phyloP scores from a whole-genome alignment of 1,139 yeast species.

The Lodderomyces metapsilosis region DNA sequence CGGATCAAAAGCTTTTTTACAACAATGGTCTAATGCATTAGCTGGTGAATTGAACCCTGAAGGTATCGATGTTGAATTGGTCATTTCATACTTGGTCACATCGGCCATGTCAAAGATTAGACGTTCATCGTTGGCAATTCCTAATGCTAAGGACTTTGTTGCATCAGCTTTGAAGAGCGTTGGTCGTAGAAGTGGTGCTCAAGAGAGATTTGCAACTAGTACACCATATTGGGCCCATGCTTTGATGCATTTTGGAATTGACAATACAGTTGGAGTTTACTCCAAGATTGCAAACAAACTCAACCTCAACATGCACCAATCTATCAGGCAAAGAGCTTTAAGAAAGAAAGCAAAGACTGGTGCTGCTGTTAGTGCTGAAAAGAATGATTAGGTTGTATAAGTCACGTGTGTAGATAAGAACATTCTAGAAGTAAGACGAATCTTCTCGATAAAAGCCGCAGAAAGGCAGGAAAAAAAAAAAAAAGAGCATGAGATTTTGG shows the following conservation, averaged over 20 bases:
- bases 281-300: conserved; percentile 65
- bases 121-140: conserved; percentile 71
- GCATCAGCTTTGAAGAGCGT: conserved; percentile 59
- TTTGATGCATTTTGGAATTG: conserved; percentile 81
- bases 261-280: conserved; percentile 77
- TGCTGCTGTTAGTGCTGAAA: conserved; percentile 2
- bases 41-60: conserved; percentile 76
- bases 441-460: neutral
- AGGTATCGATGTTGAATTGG: conserved; percentile 80
- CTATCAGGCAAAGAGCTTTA: conserved; percentile 79
- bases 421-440: conserved; percentile 1
- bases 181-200: conserved; percentile 91
- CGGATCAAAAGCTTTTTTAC: conserved; percentile 94
- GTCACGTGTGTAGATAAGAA: conserved; percentile 1
- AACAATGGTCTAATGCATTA: conserved; percentile 86
- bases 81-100: conserved; percentile 88
- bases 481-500: neutral
- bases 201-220: conserved; percentile 78
- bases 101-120: conserved; percentile 95
- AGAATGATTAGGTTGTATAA: conserved; percentile 2
- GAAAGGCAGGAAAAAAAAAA: neutral
- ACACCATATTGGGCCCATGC: conserved; percentile 98
- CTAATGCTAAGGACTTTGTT: conserved; percentile 81
- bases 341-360: conserved; percentile 58
- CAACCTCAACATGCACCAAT: conserved; percentile 74